These are phyloP conservation scores for Verbena officinalis DNA, from an alignment of 257 asterid genomes.

Conservation along the genomic window DNA sequence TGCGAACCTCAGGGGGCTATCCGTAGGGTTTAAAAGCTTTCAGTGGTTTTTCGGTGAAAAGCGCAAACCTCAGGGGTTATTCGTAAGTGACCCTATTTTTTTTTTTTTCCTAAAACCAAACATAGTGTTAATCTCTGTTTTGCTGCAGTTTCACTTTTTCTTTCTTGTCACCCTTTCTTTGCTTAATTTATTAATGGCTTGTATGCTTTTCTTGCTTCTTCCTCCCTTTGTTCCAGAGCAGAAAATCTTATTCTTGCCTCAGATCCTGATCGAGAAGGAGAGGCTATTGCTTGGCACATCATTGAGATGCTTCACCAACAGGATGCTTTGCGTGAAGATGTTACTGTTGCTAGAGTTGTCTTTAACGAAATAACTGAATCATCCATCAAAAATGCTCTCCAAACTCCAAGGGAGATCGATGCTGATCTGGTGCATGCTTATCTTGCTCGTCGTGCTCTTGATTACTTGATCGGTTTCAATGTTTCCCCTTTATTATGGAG, in stretches of 20 bases:
- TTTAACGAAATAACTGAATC: conserved; percentile 90
- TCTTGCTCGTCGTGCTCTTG: conserved; percentile 97
- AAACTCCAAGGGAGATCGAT: conserved; percentile 78
- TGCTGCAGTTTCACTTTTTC: background rate
- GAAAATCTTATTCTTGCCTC: conserved; percentile 92
- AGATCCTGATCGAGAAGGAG: conserved; percentile 98
- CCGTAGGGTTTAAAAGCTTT: no score
- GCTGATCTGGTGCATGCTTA: conserved; percentile 83
- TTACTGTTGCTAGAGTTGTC: conserved; percentile 79
- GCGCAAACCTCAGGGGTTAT: no score
- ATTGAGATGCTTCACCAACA: conserved; percentile 93
- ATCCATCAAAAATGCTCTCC: conserved; percentile 85
- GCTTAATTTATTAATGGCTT: conserved; percentile 16
- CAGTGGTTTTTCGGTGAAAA: no score
- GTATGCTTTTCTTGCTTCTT: conserved; percentile 37
- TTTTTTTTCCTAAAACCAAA: no score
- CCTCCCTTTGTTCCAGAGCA: conserved; percentile 68
- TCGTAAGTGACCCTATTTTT: no score
- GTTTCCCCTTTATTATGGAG: conserved; percentile 95
- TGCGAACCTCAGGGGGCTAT: no score
- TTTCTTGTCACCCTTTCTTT: background rate
- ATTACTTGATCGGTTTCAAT: conserved; percentile 92
- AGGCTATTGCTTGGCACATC: conserved; percentile 98
- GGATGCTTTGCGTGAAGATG: conserved; percentile 71
- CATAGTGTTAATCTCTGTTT: background rate